Evolutionary conservation across 305 asterid genomes (phyloP).

Genomic region (Striga hermonthica): DNA sequence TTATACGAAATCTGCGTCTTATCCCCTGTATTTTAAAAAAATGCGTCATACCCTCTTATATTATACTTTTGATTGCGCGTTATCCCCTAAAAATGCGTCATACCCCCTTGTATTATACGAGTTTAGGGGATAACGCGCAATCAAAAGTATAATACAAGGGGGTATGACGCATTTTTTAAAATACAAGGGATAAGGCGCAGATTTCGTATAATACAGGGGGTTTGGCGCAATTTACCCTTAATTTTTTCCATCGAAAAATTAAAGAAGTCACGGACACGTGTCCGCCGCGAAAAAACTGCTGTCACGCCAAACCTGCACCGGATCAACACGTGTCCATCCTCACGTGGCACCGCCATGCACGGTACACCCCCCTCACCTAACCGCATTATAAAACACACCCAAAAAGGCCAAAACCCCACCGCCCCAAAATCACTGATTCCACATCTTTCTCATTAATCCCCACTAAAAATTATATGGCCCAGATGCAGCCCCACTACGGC

Average conservation of each 20-base stretch:
- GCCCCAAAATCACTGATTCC: not conserved
- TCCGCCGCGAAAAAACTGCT: constrained; percentile 18
- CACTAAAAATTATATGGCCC: constrained; percentile 46
- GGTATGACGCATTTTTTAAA: no score
- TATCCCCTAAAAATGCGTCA: no score
- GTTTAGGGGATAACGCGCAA: no score
- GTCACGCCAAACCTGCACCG: constrained; percentile 35
- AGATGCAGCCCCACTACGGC: constrained; percentile 36
- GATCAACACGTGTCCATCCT: constrained; percentile 39
- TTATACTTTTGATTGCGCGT: no score
- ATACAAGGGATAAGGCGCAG: no score
- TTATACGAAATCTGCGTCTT: no score
- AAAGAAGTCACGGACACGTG: constrained; percentile 26
- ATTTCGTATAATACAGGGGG: no score
- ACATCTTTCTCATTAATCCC: not conserved
- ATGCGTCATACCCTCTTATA: no score
- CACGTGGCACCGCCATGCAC: constrained; percentile 38
- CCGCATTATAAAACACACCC: constrained; percentile 13
- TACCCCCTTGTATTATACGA: no score
- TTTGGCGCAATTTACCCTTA: no score
- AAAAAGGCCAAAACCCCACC: not conserved
- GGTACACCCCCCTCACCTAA: not conserved
- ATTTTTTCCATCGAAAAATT: not conserved
- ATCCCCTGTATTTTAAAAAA: no score
- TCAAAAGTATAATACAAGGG: no score